Evolutionary conservation across 768 basidiomycete genomes (phyloP).

Genomic region (Hortiboletus flavorubellus): DNA sequence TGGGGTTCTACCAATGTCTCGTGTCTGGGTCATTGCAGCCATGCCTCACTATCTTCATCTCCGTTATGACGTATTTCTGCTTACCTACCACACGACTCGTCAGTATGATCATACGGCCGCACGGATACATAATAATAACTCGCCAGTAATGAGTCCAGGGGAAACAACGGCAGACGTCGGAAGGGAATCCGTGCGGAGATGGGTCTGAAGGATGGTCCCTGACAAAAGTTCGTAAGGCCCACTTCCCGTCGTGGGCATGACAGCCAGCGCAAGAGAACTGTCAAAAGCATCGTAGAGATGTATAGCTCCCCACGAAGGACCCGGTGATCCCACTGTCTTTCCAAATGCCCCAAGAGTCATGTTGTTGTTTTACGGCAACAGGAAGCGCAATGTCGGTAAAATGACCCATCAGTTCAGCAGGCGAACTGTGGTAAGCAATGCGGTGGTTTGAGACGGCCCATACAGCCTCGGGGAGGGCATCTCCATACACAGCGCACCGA

Average conservation of each 20-base stretch:
- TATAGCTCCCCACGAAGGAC: constrained; percentile 34
- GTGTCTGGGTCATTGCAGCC: constrained; percentile 35
- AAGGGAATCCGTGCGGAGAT: constrained; percentile 25
- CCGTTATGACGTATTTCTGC: constrained; percentile 13
- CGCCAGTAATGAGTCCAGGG: constrained; percentile 32
- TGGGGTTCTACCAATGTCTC: constrained; percentile 43
- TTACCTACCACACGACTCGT: constrained; percentile 15
- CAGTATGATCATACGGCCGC: background rate
- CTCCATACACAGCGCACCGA: constrained; percentile 16
- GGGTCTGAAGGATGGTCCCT: constrained; percentile 39
- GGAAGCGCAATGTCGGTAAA: constrained; percentile 9
- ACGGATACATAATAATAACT: background rate
- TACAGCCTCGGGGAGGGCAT: constrained; percentile 41
- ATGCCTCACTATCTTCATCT: constrained; percentile 20
- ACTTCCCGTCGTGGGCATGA: constrained; percentile 37
- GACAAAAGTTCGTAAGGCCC: constrained; percentile 40
- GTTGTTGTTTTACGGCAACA: constrained; percentile 36
- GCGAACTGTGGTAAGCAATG: constrained; percentile 32
- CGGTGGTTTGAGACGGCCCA: constrained; percentile 36
- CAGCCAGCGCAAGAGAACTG: constrained; percentile 36
- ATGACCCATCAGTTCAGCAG: constrained; percentile 7
- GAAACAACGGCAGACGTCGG: constrained; percentile 31
- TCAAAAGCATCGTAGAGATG: constrained; percentile 37
- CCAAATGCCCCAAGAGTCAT: constrained; percentile 43
- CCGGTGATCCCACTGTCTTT: constrained; percentile 20